Evolutionary conservation across 345 rosid species (phyloP).

Genomic region (Corchorus olitorius): DNA sequence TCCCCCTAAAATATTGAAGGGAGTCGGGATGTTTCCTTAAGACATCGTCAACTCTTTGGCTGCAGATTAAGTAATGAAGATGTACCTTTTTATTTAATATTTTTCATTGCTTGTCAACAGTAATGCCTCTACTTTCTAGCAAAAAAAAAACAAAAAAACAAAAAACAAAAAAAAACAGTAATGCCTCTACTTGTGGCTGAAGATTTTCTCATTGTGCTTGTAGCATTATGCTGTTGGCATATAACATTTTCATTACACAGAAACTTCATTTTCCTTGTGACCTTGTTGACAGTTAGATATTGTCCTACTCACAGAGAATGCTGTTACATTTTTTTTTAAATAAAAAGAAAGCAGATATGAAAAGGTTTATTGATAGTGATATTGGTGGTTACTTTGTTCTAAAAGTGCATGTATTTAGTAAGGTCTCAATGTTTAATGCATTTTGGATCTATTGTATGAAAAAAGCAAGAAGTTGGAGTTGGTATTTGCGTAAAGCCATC

Average conservation of each 20-base stretch:
- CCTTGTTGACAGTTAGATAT: not conserved
- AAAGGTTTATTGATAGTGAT: not conserved
- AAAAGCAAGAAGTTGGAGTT: slow-evolving; percentile 3
- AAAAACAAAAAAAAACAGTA: too few relatives aligned
- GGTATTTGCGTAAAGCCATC: too few relatives aligned
- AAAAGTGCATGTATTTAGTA: not conserved
- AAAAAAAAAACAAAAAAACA: too few relatives aligned
- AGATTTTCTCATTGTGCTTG: slow-evolving; percentile 12
- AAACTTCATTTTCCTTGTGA: not conserved
- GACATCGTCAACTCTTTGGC: not conserved
- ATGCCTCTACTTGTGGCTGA: not conserved
- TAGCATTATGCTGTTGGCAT: too few relatives aligned
- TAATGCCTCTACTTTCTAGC: not conserved
- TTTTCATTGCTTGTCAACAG: not conserved
- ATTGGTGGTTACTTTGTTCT: not conserved
- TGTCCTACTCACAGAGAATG: not conserved
- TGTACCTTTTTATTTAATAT: not conserved
- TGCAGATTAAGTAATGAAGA: not conserved
- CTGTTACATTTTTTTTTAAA: not conserved
- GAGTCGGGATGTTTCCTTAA: not conserved
- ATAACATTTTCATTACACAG: not conserved
- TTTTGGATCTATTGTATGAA: not conserved
- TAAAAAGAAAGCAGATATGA: not conserved
- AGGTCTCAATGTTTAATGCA: not conserved
- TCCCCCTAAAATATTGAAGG: not conserved